Percentiles rank a stretch among this genome's conserved stretches.
Evolutionary conservation across 352 stramenopile genomes (phyloP).

Genomic region (Globisporangium camurandrum): DNA sequence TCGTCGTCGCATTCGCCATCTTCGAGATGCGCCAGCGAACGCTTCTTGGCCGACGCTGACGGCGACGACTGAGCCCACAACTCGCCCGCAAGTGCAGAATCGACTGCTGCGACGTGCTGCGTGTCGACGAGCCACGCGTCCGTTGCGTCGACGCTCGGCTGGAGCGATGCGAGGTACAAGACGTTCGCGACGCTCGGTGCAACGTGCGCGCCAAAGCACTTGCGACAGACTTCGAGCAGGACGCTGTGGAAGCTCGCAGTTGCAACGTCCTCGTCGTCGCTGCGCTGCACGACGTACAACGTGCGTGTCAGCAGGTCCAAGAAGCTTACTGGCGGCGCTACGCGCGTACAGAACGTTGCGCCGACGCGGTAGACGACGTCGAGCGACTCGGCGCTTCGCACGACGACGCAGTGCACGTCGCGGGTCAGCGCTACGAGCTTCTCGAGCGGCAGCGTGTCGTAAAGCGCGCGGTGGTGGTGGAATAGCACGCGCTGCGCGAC

Average conservation of each 20-base stretch:
- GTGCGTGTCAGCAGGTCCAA: slow-evolving; percentile 25
- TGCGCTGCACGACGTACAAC: slow-evolving; percentile 27
- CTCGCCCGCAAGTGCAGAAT: slow-evolving; percentile 16
- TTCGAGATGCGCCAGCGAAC: slow-evolving; percentile 23
- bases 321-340: slow-evolving; percentile 28
- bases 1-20: slow-evolving; percentile 46
- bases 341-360: slow-evolving; percentile 25
- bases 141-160: slow-evolving; percentile 17
- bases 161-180: slow-evolving; percentile 64
- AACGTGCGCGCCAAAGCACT: slow-evolving; percentile 37
- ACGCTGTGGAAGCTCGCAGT: slow-evolving; percentile 27
- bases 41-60: background rate
- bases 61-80: slow-evolving; percentile 23
- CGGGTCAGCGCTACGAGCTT: slow-evolving; percentile 20
- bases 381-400: slow-evolving; percentile 33
- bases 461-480: slow-evolving; percentile 28
- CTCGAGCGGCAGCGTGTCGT: slow-evolving; percentile 31
- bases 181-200: slow-evolving; percentile 57
- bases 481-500: slow-evolving; percentile 53
- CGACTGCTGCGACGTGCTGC: slow-evolving; percentile 43
- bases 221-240: slow-evolving; percentile 48
- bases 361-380: slow-evolving; percentile 49
- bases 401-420: slow-evolving; percentile 27
- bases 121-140: slow-evolving; percentile 61
- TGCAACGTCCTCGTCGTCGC: slow-evolving; percentile 23